Evolutionary conservation across 495 filamentous ascomycete genomes (phyloP).

Genomic region (Talaromyces stipitatus): DNA sequence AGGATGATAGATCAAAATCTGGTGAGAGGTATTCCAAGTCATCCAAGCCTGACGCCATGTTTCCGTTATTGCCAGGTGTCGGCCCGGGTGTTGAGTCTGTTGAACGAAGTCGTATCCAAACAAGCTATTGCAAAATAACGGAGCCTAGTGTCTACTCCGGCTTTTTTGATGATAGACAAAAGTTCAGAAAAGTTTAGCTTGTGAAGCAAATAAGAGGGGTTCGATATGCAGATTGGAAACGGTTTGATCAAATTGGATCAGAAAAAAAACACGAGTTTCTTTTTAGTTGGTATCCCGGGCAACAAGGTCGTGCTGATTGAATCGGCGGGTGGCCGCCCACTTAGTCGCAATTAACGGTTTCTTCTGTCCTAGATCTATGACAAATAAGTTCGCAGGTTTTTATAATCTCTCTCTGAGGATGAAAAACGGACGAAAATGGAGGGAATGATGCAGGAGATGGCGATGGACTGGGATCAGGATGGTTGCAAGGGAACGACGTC

Average conservation of each 20-base stretch:
- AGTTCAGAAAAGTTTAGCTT: not conserved
- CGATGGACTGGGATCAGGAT: not conserved
- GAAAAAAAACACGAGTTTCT: not conserved
- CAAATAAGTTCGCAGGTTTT: not conserved
- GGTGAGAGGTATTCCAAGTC: conserved; percentile 72
- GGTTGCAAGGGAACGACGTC: conserved; percentile 11
- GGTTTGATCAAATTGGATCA: not conserved
- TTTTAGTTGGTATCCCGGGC: conserved; percentile 7
- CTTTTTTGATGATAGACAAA: not conserved
- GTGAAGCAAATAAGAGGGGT: not conserved
- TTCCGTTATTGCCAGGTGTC: conserved; percentile 11
- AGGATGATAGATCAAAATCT: conserved; percentile 71
- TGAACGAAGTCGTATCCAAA: not conserved
- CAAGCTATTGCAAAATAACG: not conserved
- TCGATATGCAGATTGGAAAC: not conserved
- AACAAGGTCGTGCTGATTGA: conserved; percentile 4
- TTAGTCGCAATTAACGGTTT: not conserved
- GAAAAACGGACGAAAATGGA: conserved; percentile 1
- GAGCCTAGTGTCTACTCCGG: not conserved
- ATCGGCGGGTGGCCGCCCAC: not conserved
- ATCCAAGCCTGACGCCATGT: conserved; percentile 55
- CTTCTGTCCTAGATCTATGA: not conserved
- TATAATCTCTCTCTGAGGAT: not conserved
- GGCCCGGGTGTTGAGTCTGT: not conserved
- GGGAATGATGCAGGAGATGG: conserved; percentile 1